Evolutionary conservation across 2,329 filamentous ascomycete species (phyloP).

Genomic region (Alternaria triticina): DNA sequence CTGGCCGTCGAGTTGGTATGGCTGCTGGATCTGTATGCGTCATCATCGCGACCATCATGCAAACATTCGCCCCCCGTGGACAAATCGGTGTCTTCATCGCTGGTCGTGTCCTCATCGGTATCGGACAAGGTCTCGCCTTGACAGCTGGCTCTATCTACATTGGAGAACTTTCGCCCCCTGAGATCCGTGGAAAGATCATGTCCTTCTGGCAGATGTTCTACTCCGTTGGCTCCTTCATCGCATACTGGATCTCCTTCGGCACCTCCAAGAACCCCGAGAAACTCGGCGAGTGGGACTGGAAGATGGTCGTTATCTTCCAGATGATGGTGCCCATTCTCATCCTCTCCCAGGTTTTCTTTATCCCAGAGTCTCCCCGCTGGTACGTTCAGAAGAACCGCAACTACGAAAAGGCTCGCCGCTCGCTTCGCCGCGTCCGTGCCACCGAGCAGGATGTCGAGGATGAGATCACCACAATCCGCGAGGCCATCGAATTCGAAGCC

Average conservation of each 20-base stretch:
- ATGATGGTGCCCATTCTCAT: slow-evolving; percentile 70
- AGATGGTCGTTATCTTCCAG: slow-evolving; percentile 75
- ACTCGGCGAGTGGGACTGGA: slow-evolving; percentile 76
- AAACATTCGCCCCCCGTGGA: slow-evolving; percentile 65
- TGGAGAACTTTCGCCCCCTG: slow-evolving; percentile 68
- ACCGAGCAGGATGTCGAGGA: slow-evolving; percentile 71
- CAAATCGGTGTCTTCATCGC: slow-evolving; percentile 71
- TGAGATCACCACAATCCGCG: slow-evolving; percentile 68
- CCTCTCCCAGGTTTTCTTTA: slow-evolving; percentile 64
- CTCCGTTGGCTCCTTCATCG: slow-evolving; percentile 69
- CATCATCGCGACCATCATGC: slow-evolving; percentile 72
- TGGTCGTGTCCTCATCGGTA: slow-evolving; percentile 71
- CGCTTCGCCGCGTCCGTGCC: slow-evolving; percentile 67
- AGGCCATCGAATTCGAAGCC: slow-evolving; percentile 74
- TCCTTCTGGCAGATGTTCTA: slow-evolving; percentile 74
- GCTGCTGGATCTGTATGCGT: slow-evolving; percentile 68
- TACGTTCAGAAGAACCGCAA: slow-evolving; percentile 67
- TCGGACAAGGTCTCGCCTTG: slow-evolving; percentile 72
- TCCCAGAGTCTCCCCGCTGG: slow-evolving; percentile 73
- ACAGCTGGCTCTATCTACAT: slow-evolving; percentile 75
- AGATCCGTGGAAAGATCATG: slow-evolving; percentile 72
- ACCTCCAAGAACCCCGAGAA: slow-evolving; percentile 61
- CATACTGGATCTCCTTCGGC: slow-evolving; percentile 68
- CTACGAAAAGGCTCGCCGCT: slow-evolving; percentile 64
- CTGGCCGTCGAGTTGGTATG: slow-evolving; percentile 71